Base-by-base conservation (phyloP, 1,284 basidiomycete species). In the Cutaneotrichosporon cutaneum region DNA sequence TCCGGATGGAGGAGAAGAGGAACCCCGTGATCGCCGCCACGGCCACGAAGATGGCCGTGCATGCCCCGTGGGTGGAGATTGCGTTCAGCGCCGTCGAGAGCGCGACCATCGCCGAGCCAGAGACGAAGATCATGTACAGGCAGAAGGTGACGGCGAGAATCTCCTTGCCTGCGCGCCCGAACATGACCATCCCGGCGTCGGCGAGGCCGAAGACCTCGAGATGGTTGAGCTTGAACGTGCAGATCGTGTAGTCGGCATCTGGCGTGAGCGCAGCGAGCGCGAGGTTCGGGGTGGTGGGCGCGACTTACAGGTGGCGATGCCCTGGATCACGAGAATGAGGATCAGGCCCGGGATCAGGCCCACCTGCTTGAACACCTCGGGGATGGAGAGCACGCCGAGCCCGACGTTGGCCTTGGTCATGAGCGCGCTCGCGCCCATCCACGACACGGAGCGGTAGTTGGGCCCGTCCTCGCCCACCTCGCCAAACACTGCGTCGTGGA, bases 71-170 rank as follows among this genome's bases (percentile, higher is more conserved):
- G 2, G 72, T 68, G 4, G 48, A 48, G 18, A 81, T 65, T 26
- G 80, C 75, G 71, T 81, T 81, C 47, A 81, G 68, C 0, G 79
- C 77, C 53, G 77, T 75, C 4, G 78, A 73, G 44, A 79, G 64
- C 11, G 70, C 69, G 32, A 81, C 63, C 42, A 75, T 65, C 27
- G 60, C 67, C 0, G 63, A 58, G 8, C 64, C 72, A 3, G 61
- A 56, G 27, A 71, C 66, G 56, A 64, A 64, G 52, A 60, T 60
- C 42, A 64, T 60, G 30, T 68, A 71, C n/a, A 70, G 61, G 18
- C 22, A n/a, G 53, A 60, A 60, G 32, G 39, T 21, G 32, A 44
- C n/a, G 21, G 30, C 32, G 48, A 61, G 45, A 13, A 68, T 27
- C 59, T 70, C 70, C 32, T 68, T 58, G 11, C 70, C 71, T 27